Evolutionary conservation across 441 rosid genomes (phyloP).

Genomic region (Corymbia calophylla): DNA sequence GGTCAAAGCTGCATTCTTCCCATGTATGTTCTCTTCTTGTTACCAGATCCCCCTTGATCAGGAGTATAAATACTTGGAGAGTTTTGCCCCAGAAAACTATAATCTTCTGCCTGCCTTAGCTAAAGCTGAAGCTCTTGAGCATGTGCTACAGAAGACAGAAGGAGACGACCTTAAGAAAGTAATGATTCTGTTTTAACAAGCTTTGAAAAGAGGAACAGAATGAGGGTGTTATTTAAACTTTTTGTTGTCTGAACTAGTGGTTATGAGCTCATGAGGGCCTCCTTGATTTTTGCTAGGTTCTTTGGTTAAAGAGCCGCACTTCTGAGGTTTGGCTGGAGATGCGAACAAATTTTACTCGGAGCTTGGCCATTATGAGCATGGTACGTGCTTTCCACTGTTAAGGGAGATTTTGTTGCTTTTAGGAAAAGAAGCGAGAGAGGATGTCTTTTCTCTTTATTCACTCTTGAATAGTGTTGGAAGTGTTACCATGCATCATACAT

Average conservation of each 20-base stretch:
- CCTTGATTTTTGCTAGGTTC: constrained; percentile 55
- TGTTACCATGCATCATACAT: neutral
- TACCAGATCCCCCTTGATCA: constrained; percentile 83
- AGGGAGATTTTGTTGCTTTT: neutral
- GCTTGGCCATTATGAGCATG: constrained; percentile 99
- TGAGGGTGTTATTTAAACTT: neutral
- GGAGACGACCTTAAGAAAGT: constrained; percentile 97
- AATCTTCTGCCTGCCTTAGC: constrained; percentile 90
- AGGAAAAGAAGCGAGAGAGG: neutral
- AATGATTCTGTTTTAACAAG: neutral
- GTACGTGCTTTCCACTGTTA: constrained; percentile 31
- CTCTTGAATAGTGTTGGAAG: neutral
- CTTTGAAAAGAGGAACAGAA: neutral
- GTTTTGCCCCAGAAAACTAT: constrained; percentile 82
- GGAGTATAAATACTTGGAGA: constrained; percentile 87
- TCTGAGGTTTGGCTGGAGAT: constrained; percentile 98
- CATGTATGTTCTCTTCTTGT: constrained; percentile 4
- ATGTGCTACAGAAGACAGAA: constrained; percentile 83
- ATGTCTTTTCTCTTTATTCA: neutral
- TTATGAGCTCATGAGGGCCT: neutral
- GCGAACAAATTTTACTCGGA: constrained; percentile 95
- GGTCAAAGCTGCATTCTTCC: neutral
- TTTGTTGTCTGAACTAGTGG: neutral
- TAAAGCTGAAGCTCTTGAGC: constrained; percentile 90
- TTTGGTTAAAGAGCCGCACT: constrained; percentile 97